phyloP scores from a whole-genome alignment of 495 filamentous ascomycete species.

The Chaetomium cochliodes region DNA sequence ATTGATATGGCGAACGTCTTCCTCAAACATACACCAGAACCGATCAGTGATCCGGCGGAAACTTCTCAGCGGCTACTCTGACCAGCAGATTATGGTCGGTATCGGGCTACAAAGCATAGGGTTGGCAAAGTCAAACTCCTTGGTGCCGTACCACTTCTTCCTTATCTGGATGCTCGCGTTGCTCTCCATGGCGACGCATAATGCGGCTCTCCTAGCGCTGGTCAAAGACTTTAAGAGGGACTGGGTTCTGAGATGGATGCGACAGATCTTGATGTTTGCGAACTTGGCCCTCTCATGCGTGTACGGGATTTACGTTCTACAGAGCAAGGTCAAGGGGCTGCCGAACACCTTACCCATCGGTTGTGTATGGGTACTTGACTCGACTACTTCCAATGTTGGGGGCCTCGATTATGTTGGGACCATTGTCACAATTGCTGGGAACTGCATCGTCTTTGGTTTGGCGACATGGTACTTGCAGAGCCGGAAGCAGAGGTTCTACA shows the following conservation, averaged over 20 bases:
- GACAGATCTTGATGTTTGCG: constrained; percentile 58
- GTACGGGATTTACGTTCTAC: constrained; percentile 51
- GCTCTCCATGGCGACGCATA: constrained; percentile 58
- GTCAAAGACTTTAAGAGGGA: constrained; percentile 60
- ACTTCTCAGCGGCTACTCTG: constrained; percentile 56
- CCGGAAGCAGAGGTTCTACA: constrained; percentile 46
- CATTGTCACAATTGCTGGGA: constrained; percentile 51
- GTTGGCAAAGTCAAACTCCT: constrained; percentile 48
- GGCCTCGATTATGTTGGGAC: constrained; percentile 51
- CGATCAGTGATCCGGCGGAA: constrained; percentile 51
- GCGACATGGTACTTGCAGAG: constrained; percentile 58
- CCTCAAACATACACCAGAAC: constrained; percentile 32
- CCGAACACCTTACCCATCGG: constrained; percentile 51
- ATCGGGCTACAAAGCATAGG: constrained; percentile 59
- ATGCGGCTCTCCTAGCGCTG: constrained; percentile 55
- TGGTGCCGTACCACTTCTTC: constrained; percentile 62
- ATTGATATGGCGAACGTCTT: constrained; percentile 27
- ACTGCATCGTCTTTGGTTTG: constrained; percentile 50
- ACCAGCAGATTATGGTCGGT: constrained; percentile 61
- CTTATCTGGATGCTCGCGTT: constrained; percentile 60
- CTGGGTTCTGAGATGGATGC: constrained; percentile 60
- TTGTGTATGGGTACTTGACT: constrained; percentile 48
- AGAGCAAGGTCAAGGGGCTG: constrained; percentile 47
- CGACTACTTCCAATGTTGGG: constrained; percentile 28
- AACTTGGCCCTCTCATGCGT: constrained; percentile 53